Evolutionary conservation across 2,329 filamentous ascomycete genomes (phyloP), one percentile per base, ranked within the genome.

Genomic region (Didymella pomorum): DNA sequence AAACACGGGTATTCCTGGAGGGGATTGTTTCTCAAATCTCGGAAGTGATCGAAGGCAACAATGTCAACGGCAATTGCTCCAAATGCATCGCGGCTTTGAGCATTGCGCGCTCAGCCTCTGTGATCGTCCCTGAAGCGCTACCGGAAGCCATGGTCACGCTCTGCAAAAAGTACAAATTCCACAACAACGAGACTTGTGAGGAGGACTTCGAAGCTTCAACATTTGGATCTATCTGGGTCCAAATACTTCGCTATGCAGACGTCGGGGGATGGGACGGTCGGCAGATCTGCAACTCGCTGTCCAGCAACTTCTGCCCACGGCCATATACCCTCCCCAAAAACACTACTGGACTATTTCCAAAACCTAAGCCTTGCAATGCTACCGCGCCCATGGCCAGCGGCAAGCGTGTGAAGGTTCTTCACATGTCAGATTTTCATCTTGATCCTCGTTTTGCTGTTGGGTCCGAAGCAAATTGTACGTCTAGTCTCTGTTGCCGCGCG

Each of bases 351-450:
- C 18, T 53, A n/a, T 53, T 53, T 29, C 42, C 50, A 5, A 46
- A 39, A 14, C 50, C 50, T 16, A 53, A 53, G 31, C 50, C 50
- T 4, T 26, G 12, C n/a, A 53, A 53, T 20, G 50, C 50, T 25
- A 53, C 42, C n/a, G 50, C 28, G 4, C 50, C 50, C 1, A 46
- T 46, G 18, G 42, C 41, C 10, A 53, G 42, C 31, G 50, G 50
- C 9, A 39, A 46, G 42, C 41, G 50, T 28, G 50, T 46, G 23
- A 53, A 53, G 31, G 50, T 53, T 2, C 50, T 53, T 11, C 50
- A 53, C 23, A 53, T 53, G 50, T 45, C 41, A n/a, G 50, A 53
- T 21, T 53, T 53, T 23, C 50, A 53, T 18, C 50, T 53, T n/a
- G 50, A 53, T 39, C 50, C 50, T 14, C 50, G 50, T 10, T 53